Conservation (phyloP, 768 basidiomycete genomes). For the Saitozyma sp. region DNA sequence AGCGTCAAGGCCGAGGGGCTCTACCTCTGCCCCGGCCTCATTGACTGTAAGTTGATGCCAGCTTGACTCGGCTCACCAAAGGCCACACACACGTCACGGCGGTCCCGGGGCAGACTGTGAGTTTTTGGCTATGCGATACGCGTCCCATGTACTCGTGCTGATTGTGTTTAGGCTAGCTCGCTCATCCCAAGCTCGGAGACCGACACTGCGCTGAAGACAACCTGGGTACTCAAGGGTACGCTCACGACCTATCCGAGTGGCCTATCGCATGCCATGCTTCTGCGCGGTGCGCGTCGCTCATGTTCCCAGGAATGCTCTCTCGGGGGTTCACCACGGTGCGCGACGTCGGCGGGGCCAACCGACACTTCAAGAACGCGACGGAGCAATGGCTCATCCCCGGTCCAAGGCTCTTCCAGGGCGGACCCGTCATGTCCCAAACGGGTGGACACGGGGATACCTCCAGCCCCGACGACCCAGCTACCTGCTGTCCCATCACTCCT, state of each 20-base stretch:
- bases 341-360: constrained; percentile 30
- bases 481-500: constrained; percentile 12
- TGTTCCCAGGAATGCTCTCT: constrained; percentile 22
- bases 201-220: constrained; percentile 19
- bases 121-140: not conserved
- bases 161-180: too few species aligned
- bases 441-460: constrained; percentile 20
- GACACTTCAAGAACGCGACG: constrained; percentile 23
- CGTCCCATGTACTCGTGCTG: not conserved
- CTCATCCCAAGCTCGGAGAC: constrained; percentile 2
- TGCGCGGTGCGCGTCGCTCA: not conserved
- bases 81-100: constrained; percentile 29
- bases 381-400: constrained; percentile 32
- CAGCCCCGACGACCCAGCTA: constrained; percentile 3
- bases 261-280: not conserved
- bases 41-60: constrained; percentile 25
- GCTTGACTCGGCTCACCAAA: not conserved
- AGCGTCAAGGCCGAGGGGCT: constrained; percentile 22
- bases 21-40: constrained; percentile 30
- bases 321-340: constrained; percentile 30
- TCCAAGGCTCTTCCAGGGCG: constrained; percentile 31
- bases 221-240: constrained; percentile 25
- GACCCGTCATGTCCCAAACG: constrained; percentile 24
- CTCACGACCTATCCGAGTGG: too few species aligned
- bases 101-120: constrained; percentile 17